Evolutionary conservation across 805 yeast genomes (phyloP).

Genomic region (Spathaspora passalidarum): DNA sequence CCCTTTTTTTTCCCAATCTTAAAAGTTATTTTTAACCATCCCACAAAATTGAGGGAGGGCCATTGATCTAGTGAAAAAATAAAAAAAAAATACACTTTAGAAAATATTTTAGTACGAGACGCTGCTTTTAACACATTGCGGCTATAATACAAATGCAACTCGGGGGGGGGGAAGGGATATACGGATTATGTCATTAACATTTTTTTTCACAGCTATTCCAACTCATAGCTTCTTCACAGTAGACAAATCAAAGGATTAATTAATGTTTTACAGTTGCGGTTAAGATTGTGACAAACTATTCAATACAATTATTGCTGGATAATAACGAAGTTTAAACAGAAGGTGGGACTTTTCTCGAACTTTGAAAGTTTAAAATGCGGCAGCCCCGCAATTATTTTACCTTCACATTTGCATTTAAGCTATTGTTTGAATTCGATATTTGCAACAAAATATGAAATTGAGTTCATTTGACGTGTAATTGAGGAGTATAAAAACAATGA

Average conservation of each 20-base stretch:
- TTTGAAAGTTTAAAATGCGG: too few relatives aligned
- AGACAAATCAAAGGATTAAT: too few relatives aligned
- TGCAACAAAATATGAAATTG: too few relatives aligned
- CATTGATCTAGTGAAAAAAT: background rate
- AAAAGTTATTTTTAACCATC: background rate
- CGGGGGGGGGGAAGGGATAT: background rate
- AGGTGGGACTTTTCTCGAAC: background rate
- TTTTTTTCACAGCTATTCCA: background rate
- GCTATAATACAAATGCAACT: too few relatives aligned
- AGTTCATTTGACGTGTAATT: too few relatives aligned
- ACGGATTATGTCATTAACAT: background rate
- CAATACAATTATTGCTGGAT: too few relatives aligned
- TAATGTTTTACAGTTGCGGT: too few relatives aligned
- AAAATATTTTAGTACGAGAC: background rate
- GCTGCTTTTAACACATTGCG: background rate
- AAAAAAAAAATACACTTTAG: background rate
- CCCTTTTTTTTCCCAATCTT: background rate
- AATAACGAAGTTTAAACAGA: too few relatives aligned
- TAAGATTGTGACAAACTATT: too few relatives aligned
- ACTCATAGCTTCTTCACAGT: background rate
- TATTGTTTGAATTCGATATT: too few relatives aligned
- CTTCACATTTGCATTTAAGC: too few relatives aligned
- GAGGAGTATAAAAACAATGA: background rate
- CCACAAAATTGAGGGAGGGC: background rate
- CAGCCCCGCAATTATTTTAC: background rate